These are phyloP conservation scores for Trametes pubescens DNA, from an alignment of 1,284 basidiomycete genomes.

Conservation along the genomic window DNA sequence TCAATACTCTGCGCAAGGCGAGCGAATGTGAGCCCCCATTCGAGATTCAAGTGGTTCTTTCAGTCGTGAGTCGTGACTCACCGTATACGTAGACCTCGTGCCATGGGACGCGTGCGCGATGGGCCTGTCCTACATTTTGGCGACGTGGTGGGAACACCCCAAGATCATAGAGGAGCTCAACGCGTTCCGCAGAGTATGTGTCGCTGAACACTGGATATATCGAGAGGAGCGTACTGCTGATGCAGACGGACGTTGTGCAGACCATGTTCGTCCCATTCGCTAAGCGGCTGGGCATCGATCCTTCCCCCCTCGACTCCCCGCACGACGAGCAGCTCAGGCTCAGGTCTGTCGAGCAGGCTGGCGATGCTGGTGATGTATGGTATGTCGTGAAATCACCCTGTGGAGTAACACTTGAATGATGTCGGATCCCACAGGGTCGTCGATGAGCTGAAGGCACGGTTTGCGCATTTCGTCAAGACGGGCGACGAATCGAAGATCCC, in stretches of 20 bases:
- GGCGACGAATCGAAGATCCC: slow-evolving; percentile 84
- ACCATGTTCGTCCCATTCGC: slow-evolving; percentile 82
- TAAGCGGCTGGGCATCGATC: slow-evolving; percentile 82
- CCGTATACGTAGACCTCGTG: slow-evolving; percentile 70
- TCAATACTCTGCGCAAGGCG: slow-evolving; percentile 38
- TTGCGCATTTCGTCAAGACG: slow-evolving; percentile 73
- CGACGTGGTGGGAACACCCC: slow-evolving; percentile 87
- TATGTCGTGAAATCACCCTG: slow-evolving; percentile 42
- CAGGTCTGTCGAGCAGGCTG: slow-evolving; percentile 70
- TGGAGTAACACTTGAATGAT: slow-evolving; percentile 11
- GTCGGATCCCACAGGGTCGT: slow-evolving; percentile 78
- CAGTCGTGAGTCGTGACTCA: slow-evolving; percentile 74
- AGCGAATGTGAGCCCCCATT: not conserved
- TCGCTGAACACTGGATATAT: not conserved
- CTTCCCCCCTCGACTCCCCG: slow-evolving; percentile 70
- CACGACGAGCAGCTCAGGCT: slow-evolving; percentile 83
- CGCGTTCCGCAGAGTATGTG: slow-evolving; percentile 64
- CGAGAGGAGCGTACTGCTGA: not conserved
- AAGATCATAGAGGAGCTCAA: slow-evolving; percentile 67
- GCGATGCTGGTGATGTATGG: not conserved
- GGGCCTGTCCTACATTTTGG: slow-evolving; percentile 62
- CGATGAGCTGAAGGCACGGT: slow-evolving; percentile 77
- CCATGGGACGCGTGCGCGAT: slow-evolving; percentile 67
- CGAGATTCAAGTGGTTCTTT: slow-evolving; percentile 55
- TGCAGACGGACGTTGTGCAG: slow-evolving; percentile 35